phyloP scores from a whole-genome alignment of 257 asterid genomes.

The Scutellaria baicalensis region DNA sequence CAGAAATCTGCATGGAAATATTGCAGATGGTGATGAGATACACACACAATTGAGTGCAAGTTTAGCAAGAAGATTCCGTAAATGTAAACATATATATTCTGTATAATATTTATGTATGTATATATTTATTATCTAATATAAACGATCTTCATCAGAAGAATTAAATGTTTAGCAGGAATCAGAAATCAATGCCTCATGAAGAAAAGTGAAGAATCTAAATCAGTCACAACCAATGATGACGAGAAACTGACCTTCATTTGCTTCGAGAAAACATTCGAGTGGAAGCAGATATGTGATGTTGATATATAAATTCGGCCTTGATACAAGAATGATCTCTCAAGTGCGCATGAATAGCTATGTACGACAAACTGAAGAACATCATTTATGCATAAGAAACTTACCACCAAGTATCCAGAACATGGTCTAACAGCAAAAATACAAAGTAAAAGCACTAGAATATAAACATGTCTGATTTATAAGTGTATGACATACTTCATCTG shows the following conservation, averaged over 20 bases:
- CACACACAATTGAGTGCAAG: background rate
- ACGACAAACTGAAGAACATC: slow-evolving; percentile 60
- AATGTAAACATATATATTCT: background rate
- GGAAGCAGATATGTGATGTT: slow-evolving; percentile 87
- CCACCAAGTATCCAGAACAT: background rate
- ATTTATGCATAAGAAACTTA: background rate
- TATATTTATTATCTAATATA: background rate
- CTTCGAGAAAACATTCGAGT: slow-evolving; percentile 87
- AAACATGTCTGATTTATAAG: slow-evolving; percentile 3
- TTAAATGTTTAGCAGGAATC: background rate
- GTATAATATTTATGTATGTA: too few relatives aligned
- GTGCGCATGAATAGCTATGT: slow-evolving; percentile 94
- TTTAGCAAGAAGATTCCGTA: background rate
- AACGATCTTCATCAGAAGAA: background rate
- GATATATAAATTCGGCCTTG: slow-evolving; percentile 93
- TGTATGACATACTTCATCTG: slow-evolving; percentile 64
- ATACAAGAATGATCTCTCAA: slow-evolving; percentile 87
- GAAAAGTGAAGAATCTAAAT: background rate
- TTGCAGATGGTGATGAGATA: background rate
- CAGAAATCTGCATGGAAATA: background rate
- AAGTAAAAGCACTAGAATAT: background rate
- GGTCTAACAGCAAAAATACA: background rate
- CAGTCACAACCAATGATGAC: background rate
- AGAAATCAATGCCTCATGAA: background rate
- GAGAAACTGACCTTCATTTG: slow-evolving; percentile 68